phyloP scores from a whole-genome alignment of 139 green algal genomes.

The Chloropicon primus region DNA sequence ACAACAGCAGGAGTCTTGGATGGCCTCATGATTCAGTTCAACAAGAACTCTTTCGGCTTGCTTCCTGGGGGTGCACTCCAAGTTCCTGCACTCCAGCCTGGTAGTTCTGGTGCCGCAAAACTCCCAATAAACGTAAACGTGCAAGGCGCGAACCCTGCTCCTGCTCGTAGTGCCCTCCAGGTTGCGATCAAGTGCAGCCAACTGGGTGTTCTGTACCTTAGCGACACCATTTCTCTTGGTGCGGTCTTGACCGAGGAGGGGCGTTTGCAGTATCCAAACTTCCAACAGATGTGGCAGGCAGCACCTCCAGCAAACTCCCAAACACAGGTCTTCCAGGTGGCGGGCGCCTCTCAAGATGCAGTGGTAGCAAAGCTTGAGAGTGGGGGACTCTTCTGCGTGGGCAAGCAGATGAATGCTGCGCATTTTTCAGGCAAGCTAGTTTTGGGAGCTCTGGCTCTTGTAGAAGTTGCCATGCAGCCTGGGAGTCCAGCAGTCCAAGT shows the following conservation, averaged over 20 bases:
- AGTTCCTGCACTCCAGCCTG: conserved; percentile 11
- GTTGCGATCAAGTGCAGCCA: conserved; percentile 67
- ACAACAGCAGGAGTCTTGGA: conserved; percentile 35
- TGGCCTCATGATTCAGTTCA: conserved; percentile 84
- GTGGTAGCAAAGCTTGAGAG: background rate
- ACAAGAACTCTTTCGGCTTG: conserved; percentile 83
- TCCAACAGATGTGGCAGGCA: conserved; percentile 16
- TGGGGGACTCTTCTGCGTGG: background rate
- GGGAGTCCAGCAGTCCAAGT: background rate
- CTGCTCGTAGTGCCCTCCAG: conserved; percentile 30
- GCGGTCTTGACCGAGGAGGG: conserved; percentile 27
- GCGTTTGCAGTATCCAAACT: conserved; percentile 16
- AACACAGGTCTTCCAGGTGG: no score
- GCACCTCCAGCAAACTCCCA: background rate
- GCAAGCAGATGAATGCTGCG: background rate
- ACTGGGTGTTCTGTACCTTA: conserved; percentile 79
- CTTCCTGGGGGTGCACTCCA: conserved; percentile 38
- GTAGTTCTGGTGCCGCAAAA: conserved; percentile 2
- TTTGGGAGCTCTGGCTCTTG: background rate
- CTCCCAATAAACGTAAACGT: conserved; percentile 34
- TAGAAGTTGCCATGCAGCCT: background rate
- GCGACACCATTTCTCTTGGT: conserved; percentile 44
- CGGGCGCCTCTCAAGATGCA: no score
- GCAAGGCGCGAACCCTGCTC: conserved; percentile 25
- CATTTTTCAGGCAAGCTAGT: background rate